These are phyloP conservation scores for Mycosphaerelloides madeirae DNA, from an alignment of 2,329 filamentous ascomycete species.

Conservation along the genomic window DNA sequence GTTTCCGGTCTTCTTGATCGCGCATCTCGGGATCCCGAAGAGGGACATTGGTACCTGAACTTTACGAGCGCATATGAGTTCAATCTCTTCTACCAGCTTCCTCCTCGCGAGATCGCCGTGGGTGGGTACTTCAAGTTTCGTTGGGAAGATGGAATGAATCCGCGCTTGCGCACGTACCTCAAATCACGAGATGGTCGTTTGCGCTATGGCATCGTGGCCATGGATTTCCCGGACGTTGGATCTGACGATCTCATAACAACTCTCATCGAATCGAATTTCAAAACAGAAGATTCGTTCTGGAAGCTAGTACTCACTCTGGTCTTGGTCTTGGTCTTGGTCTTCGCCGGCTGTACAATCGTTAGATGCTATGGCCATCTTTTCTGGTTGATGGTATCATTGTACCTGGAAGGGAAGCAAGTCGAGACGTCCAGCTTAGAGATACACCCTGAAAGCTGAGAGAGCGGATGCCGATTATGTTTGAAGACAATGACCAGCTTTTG, in stretches of 20 bases:
- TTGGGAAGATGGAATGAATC: slow-evolving; percentile 45
- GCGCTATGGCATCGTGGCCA: slow-evolving; percentile 33
- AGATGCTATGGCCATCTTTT: too few relatives aligned
- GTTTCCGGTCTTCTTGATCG: slow-evolving; percentile 37
- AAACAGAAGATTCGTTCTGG: neutral
- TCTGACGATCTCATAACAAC: slow-evolving; percentile 39
- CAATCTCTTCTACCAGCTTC: slow-evolving; percentile 33
- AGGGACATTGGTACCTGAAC: slow-evolving; percentile 39
- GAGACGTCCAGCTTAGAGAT: too few relatives aligned
- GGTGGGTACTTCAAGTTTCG: slow-evolving; percentile 41
- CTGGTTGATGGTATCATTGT: too few relatives aligned
- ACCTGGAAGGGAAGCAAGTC: too few relatives aligned
- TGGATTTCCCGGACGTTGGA: slow-evolving; percentile 36
- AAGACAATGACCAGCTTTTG: neutral
- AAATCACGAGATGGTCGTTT: slow-evolving; percentile 24
- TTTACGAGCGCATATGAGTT: slow-evolving; percentile 45
- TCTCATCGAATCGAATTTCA: slow-evolving; percentile 41
- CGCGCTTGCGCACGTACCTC: slow-evolving; percentile 33
- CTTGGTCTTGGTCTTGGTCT: neutral
- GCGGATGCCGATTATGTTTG: neutral
- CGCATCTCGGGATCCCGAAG: slow-evolving; percentile 27
- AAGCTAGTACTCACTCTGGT: neutral
- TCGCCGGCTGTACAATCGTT: too few relatives aligned
- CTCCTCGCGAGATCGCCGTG: slow-evolving; percentile 38
- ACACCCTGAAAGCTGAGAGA: too few relatives aligned